A percentile compares a stretch with the other conserved stretches of the same genome.
phyloP scores from a whole-genome alignment of 257 asterid species.

The Ligustrum vulgare region DNA sequence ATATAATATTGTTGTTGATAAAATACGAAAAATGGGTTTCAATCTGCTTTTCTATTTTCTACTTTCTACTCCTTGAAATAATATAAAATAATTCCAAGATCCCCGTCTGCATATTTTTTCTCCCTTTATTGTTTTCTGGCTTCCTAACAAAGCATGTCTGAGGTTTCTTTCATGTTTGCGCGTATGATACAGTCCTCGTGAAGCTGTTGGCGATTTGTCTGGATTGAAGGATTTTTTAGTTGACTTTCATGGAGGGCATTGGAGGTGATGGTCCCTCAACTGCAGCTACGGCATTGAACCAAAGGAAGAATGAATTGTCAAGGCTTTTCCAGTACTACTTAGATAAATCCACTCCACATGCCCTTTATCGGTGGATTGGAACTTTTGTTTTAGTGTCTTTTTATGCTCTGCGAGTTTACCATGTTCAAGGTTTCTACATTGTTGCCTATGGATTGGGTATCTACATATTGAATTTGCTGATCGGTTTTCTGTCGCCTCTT shows the following conservation, averaged over 20 bases:
- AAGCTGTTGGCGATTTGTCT: not conserved
- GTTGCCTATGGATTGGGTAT: slow-evolving; percentile 18
- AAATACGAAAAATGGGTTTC: not conserved
- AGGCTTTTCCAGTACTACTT: slow-evolving; percentile 15
- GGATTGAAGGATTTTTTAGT: not conserved
- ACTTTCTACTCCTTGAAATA: not conserved
- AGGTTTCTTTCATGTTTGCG: not conserved
- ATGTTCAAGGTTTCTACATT: slow-evolving; percentile 20
- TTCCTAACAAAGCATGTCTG: not conserved
- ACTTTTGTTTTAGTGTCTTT: not conserved
- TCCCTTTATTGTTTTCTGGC: not conserved
- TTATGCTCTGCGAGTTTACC: not conserved
- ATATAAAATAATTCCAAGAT: not conserved
- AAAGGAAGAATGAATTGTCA: not conserved
- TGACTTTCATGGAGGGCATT: slow-evolving; percentile 7
- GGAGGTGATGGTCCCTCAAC: slow-evolving; percentile 10
- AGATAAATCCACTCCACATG: slow-evolving; percentile 14
- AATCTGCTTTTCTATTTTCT: not conserved
- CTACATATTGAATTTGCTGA: slow-evolving; percentile 13
- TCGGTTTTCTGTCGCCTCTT: slow-evolving; percentile 14
- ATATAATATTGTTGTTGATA: not conserved
- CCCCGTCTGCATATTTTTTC: not conserved
- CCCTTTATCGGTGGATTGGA: not conserved
- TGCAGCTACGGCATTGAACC: not conserved
- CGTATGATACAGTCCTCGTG: not conserved